Evolutionary conservation across 257 asterid species (phyloP).

Genomic region (Echium plantagineum): DNA sequence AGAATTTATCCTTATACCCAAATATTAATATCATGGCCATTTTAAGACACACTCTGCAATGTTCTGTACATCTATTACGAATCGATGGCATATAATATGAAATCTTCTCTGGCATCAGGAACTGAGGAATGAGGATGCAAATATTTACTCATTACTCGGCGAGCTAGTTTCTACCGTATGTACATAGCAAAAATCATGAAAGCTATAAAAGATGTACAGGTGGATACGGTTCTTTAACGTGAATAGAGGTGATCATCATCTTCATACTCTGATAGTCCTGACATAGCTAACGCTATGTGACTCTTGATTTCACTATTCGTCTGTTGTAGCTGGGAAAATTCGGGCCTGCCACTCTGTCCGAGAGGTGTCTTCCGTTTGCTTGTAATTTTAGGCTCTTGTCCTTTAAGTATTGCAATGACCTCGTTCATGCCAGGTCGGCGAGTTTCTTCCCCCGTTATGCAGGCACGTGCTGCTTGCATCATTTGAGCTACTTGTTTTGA

Average conservation of each 20-base stretch:
- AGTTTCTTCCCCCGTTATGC: constrained; percentile 48
- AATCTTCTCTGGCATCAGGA: neutral
- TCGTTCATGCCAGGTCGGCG: constrained; percentile 54
- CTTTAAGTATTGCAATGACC: constrained; percentile 41
- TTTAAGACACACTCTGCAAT: neutral
- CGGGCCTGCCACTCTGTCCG: constrained; percentile 18
- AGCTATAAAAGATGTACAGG: neutral
- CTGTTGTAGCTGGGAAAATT: constrained; percentile 33
- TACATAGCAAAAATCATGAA: neutral
- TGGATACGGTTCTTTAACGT: constrained; percentile 26
- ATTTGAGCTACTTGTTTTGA: constrained; percentile 27
- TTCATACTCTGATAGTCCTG: constrained; percentile 63
- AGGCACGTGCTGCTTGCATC: constrained; percentile 63
- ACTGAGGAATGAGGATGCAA: neutral
- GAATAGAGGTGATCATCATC: constrained; percentile 42
- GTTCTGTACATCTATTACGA: neutral
- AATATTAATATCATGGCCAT: neutral
- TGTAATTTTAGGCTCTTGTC: constrained; percentile 22
- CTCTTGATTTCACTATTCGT: constrained; percentile 65
- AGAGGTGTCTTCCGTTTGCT: constrained; percentile 28
- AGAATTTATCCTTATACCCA: no score
- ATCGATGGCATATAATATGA: neutral
- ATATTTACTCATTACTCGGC: neutral
- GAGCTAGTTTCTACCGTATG: neutral
- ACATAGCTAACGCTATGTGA: constrained; percentile 89